Evolutionary conservation across 169 alveolate genomes (phyloP), one percentile per base, ranked within the genome.

Genomic region (Cryptosporidium canis): DNA sequence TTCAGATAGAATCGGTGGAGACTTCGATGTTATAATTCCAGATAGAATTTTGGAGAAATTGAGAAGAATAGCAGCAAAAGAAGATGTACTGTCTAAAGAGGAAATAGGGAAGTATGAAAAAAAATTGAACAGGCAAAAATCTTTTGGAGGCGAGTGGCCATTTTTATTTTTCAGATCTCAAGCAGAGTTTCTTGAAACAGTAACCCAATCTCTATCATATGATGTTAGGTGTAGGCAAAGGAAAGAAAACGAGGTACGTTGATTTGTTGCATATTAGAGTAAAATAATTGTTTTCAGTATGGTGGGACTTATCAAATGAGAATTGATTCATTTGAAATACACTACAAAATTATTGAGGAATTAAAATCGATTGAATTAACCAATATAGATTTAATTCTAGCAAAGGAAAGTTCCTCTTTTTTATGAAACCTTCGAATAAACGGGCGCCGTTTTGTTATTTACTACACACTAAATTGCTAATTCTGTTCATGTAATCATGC

Each of bases 101-200:
- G 12, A 24, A 41, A 27, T 48, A 16, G 18, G 39, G 0, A 2
- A 31, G 35, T 44, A 61, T 18, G 67, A 55, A 31, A 45, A 55
- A 51, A 70, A 70, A 14, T 37, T 70, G 6, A 27, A 29, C 33
- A 3, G 29, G 29, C 35, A 51, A 14, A 61, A 16, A 5, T 8
- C 24, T 33, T 70, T 24, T 6, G 84, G 84, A 21, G 66, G 66
- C 5, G 27, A 70, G 21, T 45, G 84, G 84, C 66, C 67, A 37
- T 70, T 70, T n/a, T 33, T 70, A 37, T 70, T 70, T 48, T 70
- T 70, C 64, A 27, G 51, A 37, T 47, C 84, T 31, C 16, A 31
- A 16, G 35, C 2, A 9, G 84, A 70, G 24, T 70, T 70, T 70
- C 8, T 70, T 31, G 56, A 70, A 37, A 70, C 84, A 6, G 27